Base-by-base conservation (phyloP, 2,329 filamentous ascomycete species). In the Ophiognomonia clavigignenti-juglandacearum region DNA sequence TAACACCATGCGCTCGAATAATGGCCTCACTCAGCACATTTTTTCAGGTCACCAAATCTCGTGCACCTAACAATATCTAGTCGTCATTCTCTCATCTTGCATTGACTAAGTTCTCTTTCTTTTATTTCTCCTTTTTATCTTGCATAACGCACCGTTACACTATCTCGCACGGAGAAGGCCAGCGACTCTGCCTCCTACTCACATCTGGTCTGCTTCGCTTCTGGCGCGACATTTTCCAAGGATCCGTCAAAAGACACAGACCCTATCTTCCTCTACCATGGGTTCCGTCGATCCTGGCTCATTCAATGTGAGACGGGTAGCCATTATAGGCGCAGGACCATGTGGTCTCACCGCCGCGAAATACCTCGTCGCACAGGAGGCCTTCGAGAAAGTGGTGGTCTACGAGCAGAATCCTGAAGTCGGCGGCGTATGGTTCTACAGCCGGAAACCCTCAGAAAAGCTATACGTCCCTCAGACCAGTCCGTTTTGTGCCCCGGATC, bases 381-480 rank as follows among this genome's bases (percentile, higher is more conserved):
- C 63, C 1, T 93, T 93, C 59, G 68, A 81, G n/a, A n/a, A n/a
- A 11, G 83, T 97, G 50, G 78, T 83, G 50, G 66, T 96, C 32
- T 95, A 86, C 59, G 93, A 97, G 65, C 88, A 96, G 65, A 83
- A 89, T 54, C 70, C 75, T 37, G 75, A 80, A 39, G 78, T 86
- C 6, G 92, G 90, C 48, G 92, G 93, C 2, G 80, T 93, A 9
- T 97, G 92, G 92, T 85, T 89, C 59, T 90, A 95, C 64, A 83
- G 76, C 53, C 69, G 72, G 23, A 65, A 63, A 50, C 74, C 64
- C 46, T 72, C 61, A 52, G 75, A 56, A 55, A 69, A 60, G 50
- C 75, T 60, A 56, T 74, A 56, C 27, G 70, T 92, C 31, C 89
- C 90, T 7, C 85, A 90, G 60, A 80, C 80, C n/a, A 76, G 78